A percentile compares a stretch with the other conserved stretches of the same genome.
Evolutionary conservation across 441 rosid species (phyloP).

Genomic region (Lepidium campestre): DNA sequence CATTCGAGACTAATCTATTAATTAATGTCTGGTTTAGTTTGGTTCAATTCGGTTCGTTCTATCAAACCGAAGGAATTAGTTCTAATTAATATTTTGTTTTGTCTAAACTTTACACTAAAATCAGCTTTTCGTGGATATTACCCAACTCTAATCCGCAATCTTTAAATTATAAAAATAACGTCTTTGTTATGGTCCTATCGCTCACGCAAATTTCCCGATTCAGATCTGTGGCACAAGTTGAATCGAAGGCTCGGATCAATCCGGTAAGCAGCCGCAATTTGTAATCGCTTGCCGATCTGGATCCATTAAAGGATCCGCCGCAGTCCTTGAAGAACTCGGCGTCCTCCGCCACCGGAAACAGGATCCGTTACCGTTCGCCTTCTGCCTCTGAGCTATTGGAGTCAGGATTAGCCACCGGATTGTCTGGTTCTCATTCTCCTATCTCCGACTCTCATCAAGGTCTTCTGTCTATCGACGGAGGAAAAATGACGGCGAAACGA

Average conservation of each 20-base stretch:
- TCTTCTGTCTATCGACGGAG: slow-evolving; percentile 27
- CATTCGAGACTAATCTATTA: background rate
- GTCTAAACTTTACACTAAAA: slow-evolving; percentile 15
- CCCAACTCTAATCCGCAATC: slow-evolving; percentile 6
- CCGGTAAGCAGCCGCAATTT: background rate
- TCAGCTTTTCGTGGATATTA: slow-evolving; percentile 22
- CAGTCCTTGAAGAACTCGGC: slow-evolving; percentile 59
- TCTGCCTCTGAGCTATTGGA: slow-evolving; percentile 81
- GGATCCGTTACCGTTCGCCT: slow-evolving; percentile 90
- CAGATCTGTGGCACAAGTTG: slow-evolving; percentile 18
- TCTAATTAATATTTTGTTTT: background rate
- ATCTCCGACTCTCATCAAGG: slow-evolving; percentile 27
- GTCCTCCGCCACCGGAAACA: slow-evolving; percentile 55
- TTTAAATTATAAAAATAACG: slow-evolving; percentile 17
- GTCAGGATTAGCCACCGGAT: slow-evolving; percentile 31
- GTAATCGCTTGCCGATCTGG: slow-evolving; percentile 52
- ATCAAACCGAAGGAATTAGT: background rate
- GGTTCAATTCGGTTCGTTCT: background rate
- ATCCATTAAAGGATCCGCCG: slow-evolving; percentile 62
- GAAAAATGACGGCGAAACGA: slow-evolving; percentile 56
- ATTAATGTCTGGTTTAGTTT: background rate
- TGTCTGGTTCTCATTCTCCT: slow-evolving; percentile 30
- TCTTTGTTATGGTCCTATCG: background rate
- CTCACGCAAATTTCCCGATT: slow-evolving; percentile 6
- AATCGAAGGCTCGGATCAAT: background rate